Percentiles rank a stretch among this genome's conserved stretches.
Evolutionary conservation across 768 basidiomycete genomes (phyloP).

Genomic region (Suillus subaureus): DNA sequence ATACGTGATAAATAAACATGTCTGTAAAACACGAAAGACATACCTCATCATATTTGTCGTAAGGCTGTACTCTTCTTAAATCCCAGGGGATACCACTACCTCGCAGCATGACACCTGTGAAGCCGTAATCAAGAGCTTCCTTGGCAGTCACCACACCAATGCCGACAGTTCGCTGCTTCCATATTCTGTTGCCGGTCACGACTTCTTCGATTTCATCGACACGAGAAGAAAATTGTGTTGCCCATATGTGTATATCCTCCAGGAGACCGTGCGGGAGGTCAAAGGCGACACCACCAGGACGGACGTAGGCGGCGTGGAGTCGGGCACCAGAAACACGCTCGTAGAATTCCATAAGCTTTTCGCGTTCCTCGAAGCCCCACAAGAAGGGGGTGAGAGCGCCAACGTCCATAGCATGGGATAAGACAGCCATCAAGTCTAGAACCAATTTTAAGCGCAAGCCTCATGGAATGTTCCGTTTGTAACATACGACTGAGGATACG

Average conservation of each 20-base stretch:
- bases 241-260: slow-evolving; percentile 98
- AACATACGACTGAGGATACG: slow-evolving; percentile 88
- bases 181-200: slow-evolving; percentile 95
- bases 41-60: slow-evolving; percentile 95
- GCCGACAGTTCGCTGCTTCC: slow-evolving; percentile 93
- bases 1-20: background rate
- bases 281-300: slow-evolving; percentile 97
- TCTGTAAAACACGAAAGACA: slow-evolving; percentile 14
- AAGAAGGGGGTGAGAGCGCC: slow-evolving; percentile 98
- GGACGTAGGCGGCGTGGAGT: slow-evolving; percentile 95
- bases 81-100: slow-evolving; percentile 97
- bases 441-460: background rate
- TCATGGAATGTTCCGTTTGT: background rate
- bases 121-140: slow-evolving; percentile 88
- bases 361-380: slow-evolving; percentile 99
- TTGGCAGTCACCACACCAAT: slow-evolving; percentile 91
- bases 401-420: slow-evolving; percentile 96
- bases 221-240: slow-evolving; percentile 87
- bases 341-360: slow-evolving; percentile 99
- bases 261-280: slow-evolving; percentile 98
- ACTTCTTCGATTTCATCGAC: slow-evolving; percentile 99
- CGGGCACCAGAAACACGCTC: slow-evolving; percentile 98
- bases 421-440: slow-evolving; percentile 91
- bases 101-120: slow-evolving; percentile 96
- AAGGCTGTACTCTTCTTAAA: slow-evolving; percentile 86